Evolutionary conservation across 495 filamentous ascomycete genomes (phyloP).

Genomic region (Bathelium albidoporum): DNA sequence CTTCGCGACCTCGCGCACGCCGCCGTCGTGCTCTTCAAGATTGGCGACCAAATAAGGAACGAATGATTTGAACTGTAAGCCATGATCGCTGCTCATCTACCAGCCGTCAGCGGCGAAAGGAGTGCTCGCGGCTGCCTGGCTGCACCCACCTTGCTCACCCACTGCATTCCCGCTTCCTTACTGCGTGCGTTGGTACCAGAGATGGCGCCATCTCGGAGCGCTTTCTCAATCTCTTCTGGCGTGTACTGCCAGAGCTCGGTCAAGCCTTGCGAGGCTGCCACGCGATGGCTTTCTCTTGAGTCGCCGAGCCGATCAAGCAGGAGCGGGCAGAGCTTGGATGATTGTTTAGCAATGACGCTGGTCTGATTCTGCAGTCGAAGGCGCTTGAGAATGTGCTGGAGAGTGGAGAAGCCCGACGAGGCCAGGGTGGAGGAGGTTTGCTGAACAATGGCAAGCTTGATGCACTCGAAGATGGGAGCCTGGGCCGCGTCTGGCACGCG

Average conservation of each 20-base stretch:
- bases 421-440: constrained; percentile 55
- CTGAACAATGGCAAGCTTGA: constrained; percentile 57
- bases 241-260: constrained; percentile 60
- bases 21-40: constrained; percentile 79
- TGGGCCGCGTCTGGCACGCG: constrained; percentile 70
- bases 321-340: constrained; percentile 53
- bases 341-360: constrained; percentile 48
- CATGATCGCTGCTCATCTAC: constrained; percentile 68
- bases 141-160: constrained; percentile 56
- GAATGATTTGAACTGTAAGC: constrained; percentile 68
- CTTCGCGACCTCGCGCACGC: constrained; percentile 77
- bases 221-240: constrained; percentile 62
- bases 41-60: constrained; percentile 73
- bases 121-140: constrained; percentile 5
- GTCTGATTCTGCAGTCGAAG: constrained; percentile 71
- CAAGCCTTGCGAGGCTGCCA: constrained; percentile 60
- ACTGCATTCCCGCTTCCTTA: constrained; percentile 74
- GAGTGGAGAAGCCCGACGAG: constrained; percentile 68
- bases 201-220: constrained; percentile 68
- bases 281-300: constrained; percentile 68
- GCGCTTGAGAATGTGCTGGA: constrained; percentile 76
- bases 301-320: constrained; percentile 83
- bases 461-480: constrained; percentile 59
- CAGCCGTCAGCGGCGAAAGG: constrained; percentile 14
- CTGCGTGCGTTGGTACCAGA: constrained; percentile 67